These are phyloP conservation scores for Diutina scorzettiae DNA, from an alignment of 1,139 yeast genomes.

Conservation along the genomic window DNA sequence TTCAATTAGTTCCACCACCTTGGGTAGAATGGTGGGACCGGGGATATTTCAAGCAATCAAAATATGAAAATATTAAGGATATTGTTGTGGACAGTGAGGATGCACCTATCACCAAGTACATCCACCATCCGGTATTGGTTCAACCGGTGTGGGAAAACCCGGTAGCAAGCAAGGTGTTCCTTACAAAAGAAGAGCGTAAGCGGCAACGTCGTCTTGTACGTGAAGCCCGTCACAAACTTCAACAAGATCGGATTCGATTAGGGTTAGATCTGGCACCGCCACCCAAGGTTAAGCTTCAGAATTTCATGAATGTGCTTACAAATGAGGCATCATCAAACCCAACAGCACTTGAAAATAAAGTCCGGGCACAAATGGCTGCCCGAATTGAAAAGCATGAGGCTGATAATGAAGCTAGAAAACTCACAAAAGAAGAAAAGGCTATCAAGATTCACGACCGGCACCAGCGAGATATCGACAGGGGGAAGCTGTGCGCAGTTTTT, in stretches of 20 bases:
- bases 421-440: conserved; percentile 45
- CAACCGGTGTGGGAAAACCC: conserved; percentile 45
- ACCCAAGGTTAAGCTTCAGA: conserved; percentile 75
- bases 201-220: conserved; percentile 65
- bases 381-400: conserved; percentile 50
- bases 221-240: conserved; percentile 49
- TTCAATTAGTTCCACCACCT: conserved; percentile 39
- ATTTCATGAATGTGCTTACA: conserved; percentile 75
- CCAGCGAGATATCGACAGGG: conserved; percentile 29
- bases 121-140: conserved; percentile 74
- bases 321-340: conserved; percentile 88
- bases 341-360: conserved; percentile 68
- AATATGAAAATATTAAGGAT: conserved; percentile 12
- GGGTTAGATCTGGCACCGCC: conserved; percentile 86
- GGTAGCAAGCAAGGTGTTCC: conserved; percentile 31
- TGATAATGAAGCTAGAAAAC: conserved; percentile 49
- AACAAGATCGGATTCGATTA: conserved; percentile 64
- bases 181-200: conserved; percentile 72
- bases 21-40: conserved; percentile 77
- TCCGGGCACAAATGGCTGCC: conserved; percentile 54
- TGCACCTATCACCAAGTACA: conserved; percentile 45
- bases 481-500: conserved; percentile 50
- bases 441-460: conserved; percentile 38
- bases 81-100: conserved; percentile 24
- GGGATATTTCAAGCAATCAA: conserved; percentile 25